Evolutionary conservation across 192 early-diverging fungal genomes (phyloP), one percentile per base, ranked within the genome.

Genomic region (Umbelopsis ramanniana): DNA sequence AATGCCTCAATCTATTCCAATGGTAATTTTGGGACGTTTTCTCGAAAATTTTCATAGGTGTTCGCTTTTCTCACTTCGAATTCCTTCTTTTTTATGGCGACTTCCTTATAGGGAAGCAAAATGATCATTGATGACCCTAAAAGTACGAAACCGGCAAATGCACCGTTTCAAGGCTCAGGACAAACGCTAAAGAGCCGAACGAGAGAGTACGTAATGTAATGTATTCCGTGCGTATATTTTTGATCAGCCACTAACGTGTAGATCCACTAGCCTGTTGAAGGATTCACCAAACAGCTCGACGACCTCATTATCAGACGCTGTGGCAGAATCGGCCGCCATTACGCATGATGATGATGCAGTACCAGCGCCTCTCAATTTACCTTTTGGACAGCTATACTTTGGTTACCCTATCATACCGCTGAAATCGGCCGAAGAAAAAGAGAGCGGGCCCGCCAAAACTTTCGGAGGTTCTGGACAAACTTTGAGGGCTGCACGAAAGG

Each of bases 361-460:
- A 14, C 90, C 92, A 2, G 91, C 91, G 37, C 92, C 94, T 0
- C 81, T 97, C 60, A 85, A 91, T 74, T 70, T 98, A 69, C 94
- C 96, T 2, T 79, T 93, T 53, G 95, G 95, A 22, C 92, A 92
- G 46, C 86, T 97, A 29, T 97, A 91, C 78, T 97, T 98, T 85
- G 97, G 94, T 0, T 97, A 94, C 80, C 88, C 84, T 24, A 68
- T 93, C 7, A 79, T 91, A n/a, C 92, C 91, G 23, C 87, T 86
- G 7, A 83, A 83, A 67, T 79, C 86, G 6, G 82, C 76, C 37
- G 81, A 84, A 33, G 82, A 81, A 21, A 77, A 79, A 38, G 73
- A 75, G 40, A 82, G 77, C 60, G 55, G 19, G 8, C 40, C 37
- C 7, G 29, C 71, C 17, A 29, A 63, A 63, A 63, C 2, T 14